Base-by-base conservation (phyloP, 495 filamentous ascomycete species). In the Trichocladium uniseriatum region DNA sequence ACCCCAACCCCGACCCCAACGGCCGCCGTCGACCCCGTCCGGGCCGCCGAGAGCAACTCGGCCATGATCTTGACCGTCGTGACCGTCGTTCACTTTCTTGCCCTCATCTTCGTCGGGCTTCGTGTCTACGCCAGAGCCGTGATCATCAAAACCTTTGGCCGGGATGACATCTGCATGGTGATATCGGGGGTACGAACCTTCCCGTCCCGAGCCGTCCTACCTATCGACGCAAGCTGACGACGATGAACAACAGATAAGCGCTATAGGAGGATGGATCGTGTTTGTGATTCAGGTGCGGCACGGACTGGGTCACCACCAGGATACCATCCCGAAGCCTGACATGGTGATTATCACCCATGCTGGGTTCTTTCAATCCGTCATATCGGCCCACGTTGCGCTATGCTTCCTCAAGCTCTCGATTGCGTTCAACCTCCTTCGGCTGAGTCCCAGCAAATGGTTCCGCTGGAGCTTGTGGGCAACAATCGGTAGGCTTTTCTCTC, bases 361-460 rank as follows among this genome's bases (percentile, higher is more conserved):
- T 34, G 60, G 59, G 9, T 71, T 66, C 35, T 61, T 59, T 3
- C 61, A 65, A 6, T 59, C 64, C 32, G 55, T 51, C 16, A 62
- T 68, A 28, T 64, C 41, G 36, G 63, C 40, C 32, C 61, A 11
- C 18, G 59, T 52, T 43, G 63, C 60, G 0, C 59, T 71, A 22
- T 58, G 59, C 18, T 51, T 70, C 15, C 57, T 70, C 37, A 73
- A 73, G 54, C 53, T 71, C 36, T 69, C 70, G 2, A 63, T 71
- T 24, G 63, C 56, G 20, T 39, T 60, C 39, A 52, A 50, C n/a
- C 44, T 60, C 13, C 29, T 57, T 2, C 39, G 57, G n/a, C 48
- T 60, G 1, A 52, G 37, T 11, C 20, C 41, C 3, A 38, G 21
- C 20, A 49, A 18, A 24, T 46, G 43, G 52, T 65, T 48, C 38